Evolutionary conservation across 2,329 filamentous ascomycete genomes (phyloP), one percentile per base, ranked within the genome.

Genomic region (Arthroderma sp.): DNA sequence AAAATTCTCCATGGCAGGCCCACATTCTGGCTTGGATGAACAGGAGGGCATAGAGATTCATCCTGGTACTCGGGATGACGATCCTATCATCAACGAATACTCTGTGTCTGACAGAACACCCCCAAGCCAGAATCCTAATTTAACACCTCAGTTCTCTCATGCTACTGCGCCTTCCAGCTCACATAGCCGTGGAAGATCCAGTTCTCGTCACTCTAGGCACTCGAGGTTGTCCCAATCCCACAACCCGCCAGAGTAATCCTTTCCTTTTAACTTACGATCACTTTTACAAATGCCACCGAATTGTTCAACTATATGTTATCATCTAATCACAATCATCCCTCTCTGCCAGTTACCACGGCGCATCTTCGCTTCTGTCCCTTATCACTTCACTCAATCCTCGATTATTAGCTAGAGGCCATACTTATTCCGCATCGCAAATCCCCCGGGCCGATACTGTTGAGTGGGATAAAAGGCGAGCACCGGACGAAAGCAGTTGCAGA

Each of bases 41-140:
- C 63, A 68, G 29, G 56, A 60, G 29, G 68, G 68, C 22, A 65
- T 70, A 45, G 68, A 70, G 47, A 58, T 71, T 5, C 68, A 71
- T 52, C 68, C 68, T 0, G 65, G 61, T 11, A 71, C 69, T 6
- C 58, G 61, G 6, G 56, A 61, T 4, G 63, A 69, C 43, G 68
- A 71, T 49, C 66, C 62, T n/a, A 56, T 71, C 27, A 57, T 71
- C 45, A 59, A 52, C 4, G 55, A 67, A 29, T 53, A 53, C 40
- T 54, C 57, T 5, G 44, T 56, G 2, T 51, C 58, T 2, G 61
- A 58, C 30, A 59, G 59, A 29, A 56, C 60, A 2, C 67, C 68
- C 30, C 68, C 67, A 1, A 71, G 67, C 45, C 68, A 71, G 50
- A 67, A 69, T 45, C 65, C 67, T 3, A 62, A 66, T 32, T 51